Percentiles rank a stretch among this genome's conserved stretches.
These are phyloP conservation scores for Boletellus emodensis DNA, from an alignment of 768 basidiomycete species.

Conservation along the genomic window DNA sequence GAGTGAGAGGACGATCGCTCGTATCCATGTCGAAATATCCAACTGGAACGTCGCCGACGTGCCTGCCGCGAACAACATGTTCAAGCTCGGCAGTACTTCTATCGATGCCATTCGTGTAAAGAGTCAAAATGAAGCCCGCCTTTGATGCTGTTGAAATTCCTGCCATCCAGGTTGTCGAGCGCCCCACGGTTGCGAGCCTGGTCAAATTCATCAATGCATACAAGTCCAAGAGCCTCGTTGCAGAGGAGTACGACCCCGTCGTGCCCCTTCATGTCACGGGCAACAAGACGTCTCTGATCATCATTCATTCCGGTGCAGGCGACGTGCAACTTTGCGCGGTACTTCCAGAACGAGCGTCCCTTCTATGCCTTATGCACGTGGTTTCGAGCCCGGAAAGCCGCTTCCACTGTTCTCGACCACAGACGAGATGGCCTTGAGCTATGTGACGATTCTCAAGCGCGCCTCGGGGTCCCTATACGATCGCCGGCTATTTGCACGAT, in stretches of 20 bases:
- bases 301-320: slow-evolving; percentile 43
- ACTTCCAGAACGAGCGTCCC: slow-evolving; percentile 38
- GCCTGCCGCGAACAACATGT: slow-evolving; percentile 33
- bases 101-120: slow-evolving; percentile 35
- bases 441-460: slow-evolving; percentile 33
- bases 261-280: slow-evolving; percentile 39
- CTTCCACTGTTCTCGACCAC: slow-evolving; percentile 34
- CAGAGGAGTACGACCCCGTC: slow-evolving; percentile 37
- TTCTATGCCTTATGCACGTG: slow-evolving; percentile 44
- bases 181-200: slow-evolving; percentile 28
- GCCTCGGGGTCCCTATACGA: slow-evolving; percentile 36
- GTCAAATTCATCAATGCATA: slow-evolving; percentile 31
- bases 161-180: slow-evolving; percentile 38
- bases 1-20: slow-evolving; percentile 29
- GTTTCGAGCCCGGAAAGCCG: slow-evolving; percentile 39
- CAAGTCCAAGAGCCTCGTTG: slow-evolving; percentile 13
- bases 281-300: slow-evolving; percentile 39
- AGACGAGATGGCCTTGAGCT: no score
- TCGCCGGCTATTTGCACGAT: slow-evolving; percentile 45
- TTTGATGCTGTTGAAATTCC: slow-evolving; percentile 33
- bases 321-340: slow-evolving; percentile 39
- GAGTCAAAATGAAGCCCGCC: slow-evolving; percentile 23
- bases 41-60: slow-evolving; percentile 20
- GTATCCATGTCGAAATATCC: slow-evolving; percentile 32
- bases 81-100: slow-evolving; percentile 42